Conservation (phyloP, 345 rosid genomes). For the Rhizophora apiculata region DNA sequence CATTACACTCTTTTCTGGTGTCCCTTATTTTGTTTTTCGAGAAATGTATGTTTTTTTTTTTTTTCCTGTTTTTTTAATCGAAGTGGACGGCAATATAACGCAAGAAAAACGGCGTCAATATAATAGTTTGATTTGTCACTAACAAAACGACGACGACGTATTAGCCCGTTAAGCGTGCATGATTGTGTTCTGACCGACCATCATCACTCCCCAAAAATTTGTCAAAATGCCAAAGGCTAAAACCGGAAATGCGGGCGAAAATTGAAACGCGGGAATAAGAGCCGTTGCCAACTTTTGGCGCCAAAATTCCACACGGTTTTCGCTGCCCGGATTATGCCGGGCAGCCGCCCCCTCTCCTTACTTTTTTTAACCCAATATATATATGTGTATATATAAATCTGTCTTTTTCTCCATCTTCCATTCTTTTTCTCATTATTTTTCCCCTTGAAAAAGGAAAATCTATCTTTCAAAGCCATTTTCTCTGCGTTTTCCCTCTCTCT, state of each 20-base stretch:
- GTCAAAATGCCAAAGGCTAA: conserved; percentile 5
- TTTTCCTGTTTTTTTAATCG: too few relatives aligned
- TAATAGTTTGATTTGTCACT: too few relatives aligned
- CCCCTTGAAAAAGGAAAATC: not conserved
- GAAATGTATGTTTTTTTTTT: too few relatives aligned
- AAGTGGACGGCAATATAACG: too few relatives aligned
- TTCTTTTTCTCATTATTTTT: conserved; percentile 14
- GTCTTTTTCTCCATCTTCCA: not conserved
- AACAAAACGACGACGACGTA: too few relatives aligned
- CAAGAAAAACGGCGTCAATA: too few relatives aligned
- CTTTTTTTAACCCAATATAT: not conserved
- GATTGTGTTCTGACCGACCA: too few relatives aligned
- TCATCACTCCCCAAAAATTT: not conserved
- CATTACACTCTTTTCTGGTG: too few relatives aligned
- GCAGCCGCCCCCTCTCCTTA: conserved; percentile 29
- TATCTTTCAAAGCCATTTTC: conserved; percentile 15
- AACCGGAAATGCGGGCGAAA: not conserved
- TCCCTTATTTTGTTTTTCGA: too few relatives aligned
- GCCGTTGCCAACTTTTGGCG: conserved; percentile 43
- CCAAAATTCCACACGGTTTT: conserved; percentile 26
- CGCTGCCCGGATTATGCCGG: conserved; percentile 37
- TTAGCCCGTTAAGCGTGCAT: too few relatives aligned
- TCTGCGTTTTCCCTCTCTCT: conserved; percentile 1
- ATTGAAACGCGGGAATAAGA: conserved; percentile 39
- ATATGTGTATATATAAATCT: not conserved